Base-by-base conservation (phyloP, 2,329 filamentous ascomycete genomes). In the Phialophora chinensis region DNA sequence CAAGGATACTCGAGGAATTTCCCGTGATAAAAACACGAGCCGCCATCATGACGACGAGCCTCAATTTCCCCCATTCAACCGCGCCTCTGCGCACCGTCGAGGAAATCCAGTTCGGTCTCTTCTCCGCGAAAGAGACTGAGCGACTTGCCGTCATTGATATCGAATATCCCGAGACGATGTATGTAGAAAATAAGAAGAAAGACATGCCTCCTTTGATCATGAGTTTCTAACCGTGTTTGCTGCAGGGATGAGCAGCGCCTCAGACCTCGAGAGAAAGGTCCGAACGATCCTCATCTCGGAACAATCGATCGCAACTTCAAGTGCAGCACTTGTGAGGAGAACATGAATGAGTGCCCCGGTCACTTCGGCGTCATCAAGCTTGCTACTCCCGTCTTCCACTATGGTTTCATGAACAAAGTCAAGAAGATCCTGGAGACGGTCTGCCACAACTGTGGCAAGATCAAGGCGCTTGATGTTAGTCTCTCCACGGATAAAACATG, bases 311-410 rank as follows among this genome's bases (percentile, higher is more conserved):
- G 95, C 71, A 91, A 93, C 77, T 96, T 92, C 84, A 92, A 93
- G 80, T 99, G 95, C 83, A 93, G 91, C 76, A 98, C 96, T 57
- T 99, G 95, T 81, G 91, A 93, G 71, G 93, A 99, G 81, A 90
- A 91, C 76, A 97, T 97, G 87, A 90, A 91, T 71, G 92, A 97
- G 78, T 99, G 95, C 79, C 94, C 95, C 66, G 95, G 95, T 67
- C 95, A 99, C 79, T 99, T 99, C 78, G 95, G 95, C 71, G 96
- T 99, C 81, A 99, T 99, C 75, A 96, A 99, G 82, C 86, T 99
- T 73, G 93, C 95, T 50, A 93, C 92, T 77, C 95, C 96, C 63
- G 95, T 99, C 74, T 99, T 91, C 80, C 95, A 99, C 75, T 87
- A 89, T 74, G 95, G 95, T 75, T 99, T 97, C 81, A 91, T 99